Evolutionary conservation across 768 basidiomycete species (phyloP).

Genomic region (Naganishia kalamii): DNA sequence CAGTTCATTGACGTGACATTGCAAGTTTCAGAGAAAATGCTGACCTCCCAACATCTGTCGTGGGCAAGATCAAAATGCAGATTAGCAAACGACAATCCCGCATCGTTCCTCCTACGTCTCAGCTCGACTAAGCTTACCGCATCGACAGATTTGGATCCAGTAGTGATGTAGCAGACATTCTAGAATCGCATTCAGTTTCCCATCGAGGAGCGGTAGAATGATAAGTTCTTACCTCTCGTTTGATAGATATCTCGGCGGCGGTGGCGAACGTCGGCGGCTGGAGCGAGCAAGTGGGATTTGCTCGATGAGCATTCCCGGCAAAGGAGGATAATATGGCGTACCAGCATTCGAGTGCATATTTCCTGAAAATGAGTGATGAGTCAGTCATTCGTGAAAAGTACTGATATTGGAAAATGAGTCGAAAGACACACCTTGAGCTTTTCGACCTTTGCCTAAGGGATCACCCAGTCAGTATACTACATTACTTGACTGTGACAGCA

Average conservation of each 20-base stretch:
- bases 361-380: conserved; percentile 50
- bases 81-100: not conserved
- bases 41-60: not conserved
- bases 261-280: conserved; percentile 89
- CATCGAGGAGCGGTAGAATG: not conserved
- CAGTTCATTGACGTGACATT: not conserved
- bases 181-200: conserved; percentile 54
- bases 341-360: conserved; percentile 48
- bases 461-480: too few relatives aligned
- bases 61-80: not conserved
- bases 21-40: not conserved
- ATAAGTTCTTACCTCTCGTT: conserved; percentile 48
- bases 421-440: conserved; percentile 69
- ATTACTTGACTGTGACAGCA: not conserved
- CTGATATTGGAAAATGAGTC: not conserved
- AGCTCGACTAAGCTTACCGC: conserved; percentile 51
- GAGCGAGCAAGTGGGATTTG: not conserved
- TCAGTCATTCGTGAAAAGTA: not conserved
- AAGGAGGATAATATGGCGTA: conserved; percentile 33
- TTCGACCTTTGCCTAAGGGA: conserved; percentile 68
- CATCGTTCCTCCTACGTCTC: not conserved
- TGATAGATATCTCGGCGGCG: conserved; percentile 71
- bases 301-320: not conserved
- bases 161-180: conserved; percentile 74
- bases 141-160: conserved; percentile 87